Base-by-base conservation (phyloP, 2,329 filamentous ascomycete genomes). In the Albifimbria verrucaria region DNA sequence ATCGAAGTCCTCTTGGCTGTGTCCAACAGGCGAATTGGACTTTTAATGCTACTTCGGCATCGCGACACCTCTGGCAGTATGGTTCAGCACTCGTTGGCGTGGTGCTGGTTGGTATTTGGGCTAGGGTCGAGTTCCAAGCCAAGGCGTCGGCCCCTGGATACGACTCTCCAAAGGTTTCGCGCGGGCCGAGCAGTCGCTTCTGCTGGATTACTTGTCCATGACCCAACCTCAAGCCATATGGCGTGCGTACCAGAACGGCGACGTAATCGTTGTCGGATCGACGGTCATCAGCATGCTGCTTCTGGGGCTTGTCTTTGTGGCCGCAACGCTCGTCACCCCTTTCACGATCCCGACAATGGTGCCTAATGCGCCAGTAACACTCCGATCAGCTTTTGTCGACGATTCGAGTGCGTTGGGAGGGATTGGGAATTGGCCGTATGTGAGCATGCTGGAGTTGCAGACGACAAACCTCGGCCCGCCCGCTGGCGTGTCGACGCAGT, bases 41-140 rank as follows among this genome's bases (percentile, higher is more conserved):
- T 72, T 12, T 61, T 62, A 55, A 60, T 9, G 64, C 58, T 0
- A 56, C 60, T 25, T 50, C 59, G 20, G 56, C 55, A 17, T 57
- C 64, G 7, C 65, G 69, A 25, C 72, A 72, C 28, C 49, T 72
- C 23, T 74, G 70, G 66, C 67, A 72, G 48, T 71, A 72, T 49
- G 65, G 63, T 12, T 66, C 67, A 2, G 66, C 68, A 0, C 62
- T 68, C 10, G 52, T 74, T 12, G 59, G 73, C 45, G 64, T 64
- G 4, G 49, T 70, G 0, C 55, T 70, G 17, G 66, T 68, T 4
- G 65, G 62, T 12, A 32, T 66, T 9, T 75, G 72, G 70, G 57
- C 57, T 10, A 63, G 72, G 17, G 70, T 71, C 10, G 72, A 75
- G 47, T 71, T 68, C 50, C 72, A 75, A 53, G 61, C 68, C n/a